Percentiles rank a stretch among this genome's conserved stretches.
These are phyloP conservation scores for Boehmeria nivea DNA, from an alignment of 306 rosid species.

Conservation along the genomic window DNA sequence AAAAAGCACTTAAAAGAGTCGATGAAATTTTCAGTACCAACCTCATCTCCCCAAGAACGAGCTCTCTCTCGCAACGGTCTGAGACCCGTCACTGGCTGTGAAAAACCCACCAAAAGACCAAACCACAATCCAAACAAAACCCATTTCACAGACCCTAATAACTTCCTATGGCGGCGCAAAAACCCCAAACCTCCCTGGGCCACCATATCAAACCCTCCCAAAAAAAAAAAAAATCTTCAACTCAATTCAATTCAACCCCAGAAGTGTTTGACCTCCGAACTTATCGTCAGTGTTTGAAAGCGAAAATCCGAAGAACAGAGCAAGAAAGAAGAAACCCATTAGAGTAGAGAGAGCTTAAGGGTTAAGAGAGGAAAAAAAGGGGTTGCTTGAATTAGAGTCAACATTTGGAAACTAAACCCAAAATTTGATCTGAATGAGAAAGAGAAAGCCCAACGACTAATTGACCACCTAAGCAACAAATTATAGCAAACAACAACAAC, in stretches of 20 bases:
- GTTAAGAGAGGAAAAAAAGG: constrained; percentile 27
- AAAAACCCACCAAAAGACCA: constrained; percentile 28
- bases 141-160: constrained; percentile 29
- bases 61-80: constrained; percentile 88
- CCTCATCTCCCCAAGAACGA: constrained; percentile 98
- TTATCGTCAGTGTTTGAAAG: constrained; percentile 15
- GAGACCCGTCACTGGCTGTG: constrained; percentile 58
- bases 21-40: too few relatives aligned
- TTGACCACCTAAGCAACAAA: constrained; percentile 43
- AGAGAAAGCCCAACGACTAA: constrained; percentile 78
- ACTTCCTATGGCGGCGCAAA: constrained; percentile 26
- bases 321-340: constrained; percentile 44
- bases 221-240: constrained; percentile 1
- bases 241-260: constrained; percentile 36
- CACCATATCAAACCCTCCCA: constrained; percentile 40
- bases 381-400: constrained; percentile 83
- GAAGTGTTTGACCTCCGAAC: constrained; percentile 16
- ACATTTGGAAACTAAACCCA: constrained; percentile 30
- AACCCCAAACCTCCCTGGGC: too few relatives aligned
- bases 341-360: constrained; percentile 32
- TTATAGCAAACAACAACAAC: not conserved
- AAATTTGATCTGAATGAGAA: constrained; percentile 52
- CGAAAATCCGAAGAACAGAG: too few relatives aligned
- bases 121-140: constrained; percentile 37
- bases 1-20: too few relatives aligned